These are phyloP conservation scores for Aspergillus phoenicis DNA, from an alignment of 2,329 filamentous ascomycete genomes.

Conservation along the genomic window DNA sequence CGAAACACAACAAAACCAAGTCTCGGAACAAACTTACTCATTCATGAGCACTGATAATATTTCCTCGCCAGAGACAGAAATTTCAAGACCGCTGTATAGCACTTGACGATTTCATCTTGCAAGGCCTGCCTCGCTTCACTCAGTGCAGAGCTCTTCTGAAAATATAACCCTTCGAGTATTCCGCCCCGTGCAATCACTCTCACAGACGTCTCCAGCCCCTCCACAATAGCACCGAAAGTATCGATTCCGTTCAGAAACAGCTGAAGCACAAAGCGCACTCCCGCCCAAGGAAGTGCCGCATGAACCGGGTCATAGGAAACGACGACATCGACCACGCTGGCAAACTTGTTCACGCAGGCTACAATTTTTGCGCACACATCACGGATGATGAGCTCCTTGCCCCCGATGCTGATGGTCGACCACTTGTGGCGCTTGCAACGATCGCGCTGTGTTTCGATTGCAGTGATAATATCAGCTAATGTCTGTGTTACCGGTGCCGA, in stretches of 20 bases:
- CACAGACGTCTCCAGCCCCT: background rate
- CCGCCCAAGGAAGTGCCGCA: constrained; percentile 5
- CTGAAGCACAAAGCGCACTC: background rate
- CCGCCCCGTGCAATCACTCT: background rate
- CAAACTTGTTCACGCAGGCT: background rate
- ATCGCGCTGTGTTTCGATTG: background rate
- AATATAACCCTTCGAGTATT: background rate
- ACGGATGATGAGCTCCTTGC: background rate
- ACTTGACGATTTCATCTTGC: background rate
- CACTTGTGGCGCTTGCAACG: background rate
- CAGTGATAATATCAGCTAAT: background rate
- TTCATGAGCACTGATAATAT: too few relatives aligned
- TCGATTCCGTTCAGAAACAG: background rate
- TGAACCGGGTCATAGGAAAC: constrained; percentile 4
- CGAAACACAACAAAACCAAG: too few relatives aligned
- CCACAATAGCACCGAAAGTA: background rate
- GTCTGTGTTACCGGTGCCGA: too few relatives aligned
- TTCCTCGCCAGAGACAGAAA: too few relatives aligned
- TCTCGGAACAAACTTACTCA: too few relatives aligned
- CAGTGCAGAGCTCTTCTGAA: background rate
- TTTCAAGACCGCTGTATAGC: background rate
- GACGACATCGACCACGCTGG: background rate
- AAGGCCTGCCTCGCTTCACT: background rate
- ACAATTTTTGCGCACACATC: background rate
- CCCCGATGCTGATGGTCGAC: background rate